These are phyloP conservation scores for Crithidia bombi DNA, from an alignment of 208 protist genomes.

Conservation along the genomic window DNA sequence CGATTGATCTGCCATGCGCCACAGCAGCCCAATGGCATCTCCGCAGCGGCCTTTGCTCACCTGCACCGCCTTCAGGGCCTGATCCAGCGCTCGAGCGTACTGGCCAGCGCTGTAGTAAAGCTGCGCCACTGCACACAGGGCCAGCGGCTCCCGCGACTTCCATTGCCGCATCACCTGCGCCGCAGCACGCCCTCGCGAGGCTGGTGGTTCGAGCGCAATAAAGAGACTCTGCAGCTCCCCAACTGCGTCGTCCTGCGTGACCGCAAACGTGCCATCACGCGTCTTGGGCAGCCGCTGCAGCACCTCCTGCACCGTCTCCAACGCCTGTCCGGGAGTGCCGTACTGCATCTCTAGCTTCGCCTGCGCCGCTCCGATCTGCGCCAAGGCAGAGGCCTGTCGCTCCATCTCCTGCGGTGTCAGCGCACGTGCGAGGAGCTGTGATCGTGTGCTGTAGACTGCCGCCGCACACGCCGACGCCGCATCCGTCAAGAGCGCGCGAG, in stretches of 20 bases:
- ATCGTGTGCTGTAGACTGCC: conserved; percentile 13
- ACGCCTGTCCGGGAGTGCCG: conserved; percentile 40
- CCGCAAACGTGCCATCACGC: conserved; percentile 53
- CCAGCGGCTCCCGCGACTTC: conserved; percentile 77
- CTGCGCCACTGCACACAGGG: conserved; percentile 62
- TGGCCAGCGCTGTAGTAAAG: conserved; percentile 72
- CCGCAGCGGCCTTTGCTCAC: conserved; percentile 42
- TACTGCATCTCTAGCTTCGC: conserved; percentile 38
- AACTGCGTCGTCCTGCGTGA: conserved; percentile 47
- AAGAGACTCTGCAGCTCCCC: conserved; percentile 66
- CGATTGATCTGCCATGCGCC: conserved; percentile 48
- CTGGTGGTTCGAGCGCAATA: conserved; percentile 66
- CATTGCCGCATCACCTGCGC: conserved; percentile 73
- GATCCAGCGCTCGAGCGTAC: conserved; percentile 58
- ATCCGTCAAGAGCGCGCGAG: conserved; percentile 46
- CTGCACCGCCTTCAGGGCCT: conserved; percentile 71
- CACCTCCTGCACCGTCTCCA: conserved; percentile 68
- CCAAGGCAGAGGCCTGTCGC: conserved; percentile 48
- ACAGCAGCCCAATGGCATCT: conserved; percentile 75
- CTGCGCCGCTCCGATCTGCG: conserved; percentile 36
- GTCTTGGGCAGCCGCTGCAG: conserved; percentile 74
- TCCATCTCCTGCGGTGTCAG: conserved; percentile 45
- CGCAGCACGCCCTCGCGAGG: conserved; percentile 59
- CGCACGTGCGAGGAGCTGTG: conserved; percentile 7
- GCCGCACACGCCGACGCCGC: conserved; percentile 34